Evolutionary conservation across 352 stramenopile genomes (phyloP).

Genomic region (Phytophthora constricta): DNA sequence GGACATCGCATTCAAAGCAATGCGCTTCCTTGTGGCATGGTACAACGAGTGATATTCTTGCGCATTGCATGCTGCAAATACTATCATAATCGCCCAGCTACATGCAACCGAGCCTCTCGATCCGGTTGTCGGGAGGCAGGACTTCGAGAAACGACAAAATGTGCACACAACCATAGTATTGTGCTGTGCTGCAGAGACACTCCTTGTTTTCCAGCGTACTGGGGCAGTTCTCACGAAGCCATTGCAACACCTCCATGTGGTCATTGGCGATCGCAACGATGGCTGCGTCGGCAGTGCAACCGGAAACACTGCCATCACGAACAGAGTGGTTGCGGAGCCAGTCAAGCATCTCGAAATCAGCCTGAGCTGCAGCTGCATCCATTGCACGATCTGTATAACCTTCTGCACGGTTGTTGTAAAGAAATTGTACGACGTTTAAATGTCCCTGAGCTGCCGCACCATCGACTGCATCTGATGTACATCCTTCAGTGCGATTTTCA

Average conservation of each 20-base stretch:
- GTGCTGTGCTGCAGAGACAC: conserved; percentile 18
- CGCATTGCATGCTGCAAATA: too few species aligned
- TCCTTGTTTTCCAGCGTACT: conserved; percentile 3
- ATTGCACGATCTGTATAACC: conserved; percentile 22
- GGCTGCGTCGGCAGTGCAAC: conserved; percentile 25
- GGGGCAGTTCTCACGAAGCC: conserved; percentile 27
- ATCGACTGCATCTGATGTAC: conserved; percentile 24
- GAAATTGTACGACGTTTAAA: conserved; percentile 32
- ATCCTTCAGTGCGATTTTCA: conserved; percentile 29
- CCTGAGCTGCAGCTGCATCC: conserved; percentile 16
- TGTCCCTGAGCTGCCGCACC: conserved; percentile 28
- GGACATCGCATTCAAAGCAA: too few species aligned
- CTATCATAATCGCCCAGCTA: too few species aligned
- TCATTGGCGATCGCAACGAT: conserved; percentile 28
- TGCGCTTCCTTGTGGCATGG: too few species aligned
- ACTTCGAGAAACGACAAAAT: conserved; percentile 24
- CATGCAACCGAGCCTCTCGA: too few species aligned
- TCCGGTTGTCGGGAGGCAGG: too few species aligned
- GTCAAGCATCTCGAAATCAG: conserved; percentile 28
- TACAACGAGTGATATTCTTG: too few species aligned
- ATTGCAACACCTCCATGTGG: conserved; percentile 34
- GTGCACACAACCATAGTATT: conserved; percentile 32
- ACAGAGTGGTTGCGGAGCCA: conserved; percentile 21
- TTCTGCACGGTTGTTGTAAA: conserved; percentile 26
- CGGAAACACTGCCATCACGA: not conserved